Evolutionary conservation across 495 filamentous ascomycete genomes (phyloP).

Genomic region (Xylona heveae): DNA sequence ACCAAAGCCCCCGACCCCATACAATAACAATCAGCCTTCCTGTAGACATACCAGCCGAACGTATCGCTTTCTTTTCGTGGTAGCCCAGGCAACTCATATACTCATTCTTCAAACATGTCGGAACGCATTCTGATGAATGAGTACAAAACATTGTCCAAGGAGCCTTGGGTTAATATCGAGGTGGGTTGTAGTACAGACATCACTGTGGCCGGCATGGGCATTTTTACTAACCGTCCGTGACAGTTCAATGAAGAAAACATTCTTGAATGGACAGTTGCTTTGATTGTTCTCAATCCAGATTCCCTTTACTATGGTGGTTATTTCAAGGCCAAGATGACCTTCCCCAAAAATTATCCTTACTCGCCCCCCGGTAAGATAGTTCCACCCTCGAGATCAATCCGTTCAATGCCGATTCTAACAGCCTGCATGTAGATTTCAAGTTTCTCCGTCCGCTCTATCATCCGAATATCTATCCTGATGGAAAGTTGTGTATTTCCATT

Average conservation of each 20-base stretch:
- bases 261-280: constrained; percentile 65
- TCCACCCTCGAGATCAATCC: neutral
- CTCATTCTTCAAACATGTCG: constrained; percentile 16
- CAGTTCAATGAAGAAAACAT: constrained; percentile 56
- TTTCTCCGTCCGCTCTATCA: constrained; percentile 70
- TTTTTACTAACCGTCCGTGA: constrained; percentile 1
- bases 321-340: constrained; percentile 72
- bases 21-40: too few relatives aligned
- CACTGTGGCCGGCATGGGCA: constrained; percentile 2
- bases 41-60: too few relatives aligned
- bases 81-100: neutral
- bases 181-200: constrained; percentile 20
- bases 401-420: constrained; percentile 3
- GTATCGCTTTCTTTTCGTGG: too few relatives aligned
- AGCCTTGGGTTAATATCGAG: constrained; percentile 86
- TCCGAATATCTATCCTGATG: constrained; percentile 83
- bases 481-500: constrained; percentile 89
- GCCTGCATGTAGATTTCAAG: constrained; percentile 37
- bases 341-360: constrained; percentile 79
- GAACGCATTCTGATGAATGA: constrained; percentile 79
- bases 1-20: too few relatives aligned
- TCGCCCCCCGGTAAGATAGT: constrained; percentile 40
- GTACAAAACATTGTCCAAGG: constrained; percentile 59
- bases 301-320: constrained; percentile 86
- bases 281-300: constrained; percentile 82